Conservation (phyloP, 495 filamentous ascomycete genomes). For the Hypoxylon subgilvum region DNA sequence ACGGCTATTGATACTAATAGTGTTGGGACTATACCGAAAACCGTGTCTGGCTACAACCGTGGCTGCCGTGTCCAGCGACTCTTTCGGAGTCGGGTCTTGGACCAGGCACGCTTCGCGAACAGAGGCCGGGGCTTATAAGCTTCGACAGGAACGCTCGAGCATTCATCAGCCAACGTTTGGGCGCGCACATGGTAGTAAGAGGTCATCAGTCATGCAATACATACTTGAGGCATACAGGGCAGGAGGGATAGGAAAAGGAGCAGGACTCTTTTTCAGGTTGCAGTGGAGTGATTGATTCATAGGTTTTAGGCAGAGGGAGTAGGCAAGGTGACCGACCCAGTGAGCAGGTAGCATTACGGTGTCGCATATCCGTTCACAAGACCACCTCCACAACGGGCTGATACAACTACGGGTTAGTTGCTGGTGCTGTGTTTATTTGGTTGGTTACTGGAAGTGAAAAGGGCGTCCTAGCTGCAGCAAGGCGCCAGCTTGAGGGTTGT, state of each 20-base stretch:
- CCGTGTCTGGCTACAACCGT: conserved; percentile 18
- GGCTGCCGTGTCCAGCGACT: conserved; percentile 1
- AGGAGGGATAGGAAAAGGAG: neutral
- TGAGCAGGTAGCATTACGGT: conserved; percentile 29
- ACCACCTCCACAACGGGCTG: conserved; percentile 23
- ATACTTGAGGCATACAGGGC: neutral
- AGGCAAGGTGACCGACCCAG: no score
- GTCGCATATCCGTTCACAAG: conserved; percentile 28
- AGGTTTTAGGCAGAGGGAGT: no score
- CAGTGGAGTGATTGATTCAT: conserved; percentile 17
- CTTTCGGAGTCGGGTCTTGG: conserved; percentile 10
- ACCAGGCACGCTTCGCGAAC: conserved; percentile 14
- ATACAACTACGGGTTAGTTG: conserved; percentile 24
- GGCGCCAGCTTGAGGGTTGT: conserved; percentile 24
- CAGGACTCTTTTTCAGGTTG: conserved; percentile 14
- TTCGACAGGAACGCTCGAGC: conserved; percentile 9
- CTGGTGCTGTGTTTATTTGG: conserved; percentile 20
- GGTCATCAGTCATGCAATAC: conserved; percentile 14
- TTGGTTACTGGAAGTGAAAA: conserved; percentile 28
- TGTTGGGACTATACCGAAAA: conserved; percentile 22
- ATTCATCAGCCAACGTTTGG: conserved; percentile 8
- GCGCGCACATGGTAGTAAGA: conserved; percentile 27
- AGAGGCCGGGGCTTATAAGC: conserved; percentile 12
- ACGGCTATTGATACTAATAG: conserved; percentile 15
- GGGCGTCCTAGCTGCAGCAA: conserved; percentile 33